Conservation (phyloP, 192 early-diverging fungal genomes). For the Chytriomyces hyalinus region DNA sequence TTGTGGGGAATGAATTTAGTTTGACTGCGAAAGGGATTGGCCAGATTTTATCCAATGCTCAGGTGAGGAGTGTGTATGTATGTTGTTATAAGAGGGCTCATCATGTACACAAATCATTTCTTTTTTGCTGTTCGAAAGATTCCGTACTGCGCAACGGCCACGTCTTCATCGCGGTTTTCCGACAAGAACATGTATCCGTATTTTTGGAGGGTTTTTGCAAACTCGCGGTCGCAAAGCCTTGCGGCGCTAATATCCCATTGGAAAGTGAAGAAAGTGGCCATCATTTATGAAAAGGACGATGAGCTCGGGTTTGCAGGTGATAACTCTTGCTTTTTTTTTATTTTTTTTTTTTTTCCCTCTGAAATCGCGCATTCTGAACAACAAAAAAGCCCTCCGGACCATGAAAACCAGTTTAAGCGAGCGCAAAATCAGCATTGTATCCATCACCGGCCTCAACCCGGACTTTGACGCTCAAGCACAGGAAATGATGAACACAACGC, state of each 20-base stretch:
- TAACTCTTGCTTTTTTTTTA: no score
- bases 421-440: no score
- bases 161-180: neutral
- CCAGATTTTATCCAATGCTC: neutral
- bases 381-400: no score
- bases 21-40: neutral
- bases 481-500: no score
- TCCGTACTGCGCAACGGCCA: neutral
- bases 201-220: slow-evolving; percentile 9
- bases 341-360: no score
- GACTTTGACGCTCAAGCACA: no score
- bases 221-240: no score
- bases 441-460: no score
- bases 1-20: slow-evolving; percentile 12
- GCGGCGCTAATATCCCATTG: neutral
- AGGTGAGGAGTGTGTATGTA: neutral
- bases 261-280: slow-evolving; percentile 2
- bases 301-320: neutral
- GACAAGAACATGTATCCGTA: slow-evolving; percentile 9
- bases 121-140: neutral
- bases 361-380: no score
- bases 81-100: neutral
- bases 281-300: slow-evolving; percentile 6
- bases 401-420: no score
- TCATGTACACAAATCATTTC: neutral